A percentile compares a stretch with the other conserved stretches of the same genome.
These are phyloP conservation scores for Fagopyrum tataricum DNA, from an alignment of 148 eudicot species.

Conservation along the genomic window DNA sequence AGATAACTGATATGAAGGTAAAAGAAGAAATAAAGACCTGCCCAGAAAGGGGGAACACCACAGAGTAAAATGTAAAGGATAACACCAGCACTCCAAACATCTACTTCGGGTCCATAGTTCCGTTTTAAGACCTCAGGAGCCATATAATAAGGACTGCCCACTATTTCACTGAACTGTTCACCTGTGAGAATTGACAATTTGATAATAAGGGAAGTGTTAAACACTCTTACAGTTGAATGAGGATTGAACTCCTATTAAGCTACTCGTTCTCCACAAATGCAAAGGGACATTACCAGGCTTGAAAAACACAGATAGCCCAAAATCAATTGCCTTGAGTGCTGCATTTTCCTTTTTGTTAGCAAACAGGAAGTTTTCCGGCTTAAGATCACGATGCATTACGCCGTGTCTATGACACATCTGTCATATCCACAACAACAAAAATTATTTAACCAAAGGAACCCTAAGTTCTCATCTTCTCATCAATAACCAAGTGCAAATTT, in stretches of 20 bases:
- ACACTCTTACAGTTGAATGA: background rate
- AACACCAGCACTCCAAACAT: slow-evolving; percentile 46
- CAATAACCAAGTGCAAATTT: background rate
- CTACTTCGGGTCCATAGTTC: slow-evolving; percentile 38
- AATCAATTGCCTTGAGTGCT: slow-evolving; percentile 52
- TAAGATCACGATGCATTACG: slow-evolving; percentile 60
- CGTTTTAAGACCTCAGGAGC: slow-evolving; percentile 48
- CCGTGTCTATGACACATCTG: slow-evolving; percentile 51
- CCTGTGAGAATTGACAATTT: slow-evolving; percentile 22
- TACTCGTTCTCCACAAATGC: background rate
- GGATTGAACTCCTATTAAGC: background rate
- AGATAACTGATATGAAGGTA: background rate
- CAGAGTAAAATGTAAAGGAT: slow-evolving; percentile 50
- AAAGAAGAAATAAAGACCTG: slow-evolving; percentile 27
- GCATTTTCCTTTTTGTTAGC: slow-evolving; percentile 58
- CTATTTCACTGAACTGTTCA: slow-evolving; percentile 48
- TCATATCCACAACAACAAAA: background rate
- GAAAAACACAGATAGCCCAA: slow-evolving; percentile 54
- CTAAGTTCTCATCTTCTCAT: slow-evolving; percentile 1
- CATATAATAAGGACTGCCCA: slow-evolving; percentile 70
- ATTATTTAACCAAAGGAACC: background rate
- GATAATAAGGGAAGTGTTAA: slow-evolving; percentile 1
- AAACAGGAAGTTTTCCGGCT: slow-evolving; percentile 59
- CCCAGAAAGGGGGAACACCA: slow-evolving; percentile 67
- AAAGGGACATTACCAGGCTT: slow-evolving; percentile 33